Percentiles rank a stretch among this genome's conserved stretches.
These are phyloP conservation scores for Isatis lusitanica DNA, from an alignment of 441 rosid genomes.

Conservation along the genomic window DNA sequence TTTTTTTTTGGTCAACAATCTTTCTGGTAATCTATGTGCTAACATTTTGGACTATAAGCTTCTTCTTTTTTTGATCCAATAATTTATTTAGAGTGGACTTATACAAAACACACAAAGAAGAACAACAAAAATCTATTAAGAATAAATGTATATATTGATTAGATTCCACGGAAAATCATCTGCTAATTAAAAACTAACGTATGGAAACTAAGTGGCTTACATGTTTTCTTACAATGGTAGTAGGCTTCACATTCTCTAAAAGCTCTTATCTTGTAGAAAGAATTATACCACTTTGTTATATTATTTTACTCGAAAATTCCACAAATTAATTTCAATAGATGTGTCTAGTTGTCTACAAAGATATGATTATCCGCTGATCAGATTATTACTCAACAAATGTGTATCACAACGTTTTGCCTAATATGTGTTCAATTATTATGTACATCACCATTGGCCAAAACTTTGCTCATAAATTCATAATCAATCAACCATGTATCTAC, in stretches of 20 bases:
- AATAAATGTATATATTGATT: not conserved
- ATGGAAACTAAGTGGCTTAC: conserved; percentile 14
- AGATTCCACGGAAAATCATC: not conserved
- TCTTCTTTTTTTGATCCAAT: not conserved
- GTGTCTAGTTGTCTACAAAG: not conserved
- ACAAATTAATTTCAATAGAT: not conserved
- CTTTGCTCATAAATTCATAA: not conserved
- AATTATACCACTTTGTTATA: not conserved
- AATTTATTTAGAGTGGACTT: not conserved
- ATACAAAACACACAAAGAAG: not conserved
- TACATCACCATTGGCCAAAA: not conserved
- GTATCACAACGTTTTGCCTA: not conserved
- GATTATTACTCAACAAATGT: not conserved
- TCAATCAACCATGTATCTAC: not conserved
- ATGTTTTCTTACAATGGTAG: conserved; percentile 1
- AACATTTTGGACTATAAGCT: not conserved
- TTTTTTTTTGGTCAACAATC: no score
- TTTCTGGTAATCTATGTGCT: not conserved
- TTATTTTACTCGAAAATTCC: not conserved
- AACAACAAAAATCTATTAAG: not conserved
- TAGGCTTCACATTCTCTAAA: conserved; percentile 3
- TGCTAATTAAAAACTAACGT: not conserved
- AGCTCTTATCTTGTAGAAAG: not conserved
- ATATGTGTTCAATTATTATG: not conserved
- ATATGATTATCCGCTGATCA: not conserved